Evolutionary conservation across 2,329 filamentous ascomycete genomes (phyloP), one percentile per base, ranked within the genome.

Genomic region (Aspergillus fumigatus): DNA sequence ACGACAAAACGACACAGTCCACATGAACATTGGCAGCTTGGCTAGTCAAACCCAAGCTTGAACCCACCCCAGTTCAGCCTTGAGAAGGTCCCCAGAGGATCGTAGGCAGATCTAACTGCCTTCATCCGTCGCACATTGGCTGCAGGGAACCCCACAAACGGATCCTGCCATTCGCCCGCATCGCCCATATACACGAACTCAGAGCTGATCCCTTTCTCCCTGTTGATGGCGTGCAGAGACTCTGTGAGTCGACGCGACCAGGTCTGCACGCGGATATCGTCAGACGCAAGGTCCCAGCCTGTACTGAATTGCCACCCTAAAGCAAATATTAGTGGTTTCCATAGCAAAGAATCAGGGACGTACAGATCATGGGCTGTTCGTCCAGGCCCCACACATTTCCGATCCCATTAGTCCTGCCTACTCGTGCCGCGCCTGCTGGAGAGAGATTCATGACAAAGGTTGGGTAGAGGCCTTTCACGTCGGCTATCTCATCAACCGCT

Each of bases 181-280:
- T 75, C 74, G 1, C 71, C 71, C 65, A 74, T 71, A 40, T 75
- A 75, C 1, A 75, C 19, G 38, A 75, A 74, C 9, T 75, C 73
- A 1, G 60, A 65, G 1, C 69, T 63, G 1, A 74, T 27, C 0
- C 68, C 69, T n/a, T 67, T 63, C 1, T 60, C 59, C 25, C 67
- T 58, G 55, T 75, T 75, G 10, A 67, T 52, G 3, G 52, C 48
- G 52, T 78, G 72, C 7, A 70, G 60, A 17, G 65, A 59, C 14
- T 70, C 70, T 1, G 66, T 53, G 4, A 73, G 53, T 21, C 61
- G 56, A 9, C 63, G 67, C 0, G 67, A 58, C 70, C 73, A 77
- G 17, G 63, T 60, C 2, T 69, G 65, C 21, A 78, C 63, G 0
- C 73, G 67, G 4, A 73, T 56, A 48, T 76, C 74, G 52, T 77